Evolutionary conservation across 2,329 filamentous ascomycete genomes (phyloP).

Genomic region (Aspergillus amoenus): DNA sequence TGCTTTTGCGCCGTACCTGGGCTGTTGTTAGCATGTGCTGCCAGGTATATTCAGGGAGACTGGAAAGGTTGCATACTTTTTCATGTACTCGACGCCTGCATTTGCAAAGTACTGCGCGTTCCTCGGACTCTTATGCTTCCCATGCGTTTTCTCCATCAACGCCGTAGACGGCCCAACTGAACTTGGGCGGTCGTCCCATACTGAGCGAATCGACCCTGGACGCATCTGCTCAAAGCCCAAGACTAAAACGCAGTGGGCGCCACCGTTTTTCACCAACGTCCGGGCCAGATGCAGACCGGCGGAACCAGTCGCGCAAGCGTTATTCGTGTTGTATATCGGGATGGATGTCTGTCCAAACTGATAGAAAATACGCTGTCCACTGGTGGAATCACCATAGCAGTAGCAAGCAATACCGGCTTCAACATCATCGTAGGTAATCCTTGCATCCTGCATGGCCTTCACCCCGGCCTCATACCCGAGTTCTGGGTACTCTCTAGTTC

Average conservation of each 20-base stretch:
- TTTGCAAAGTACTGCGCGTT: conserved; percentile 96
- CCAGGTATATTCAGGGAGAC: neutral
- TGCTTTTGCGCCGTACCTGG: conserved; percentile 73
- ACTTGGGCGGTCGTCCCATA: conserved; percentile 82
- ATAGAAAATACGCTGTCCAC: conserved; percentile 95
- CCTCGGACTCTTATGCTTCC: conserved; percentile 76
- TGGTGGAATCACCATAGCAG: conserved; percentile 94
- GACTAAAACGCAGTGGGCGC: conserved; percentile 83
- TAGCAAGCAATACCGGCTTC: conserved; percentile 94
- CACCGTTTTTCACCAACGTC: conserved; percentile 75
- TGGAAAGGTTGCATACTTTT: conserved; percentile 61
- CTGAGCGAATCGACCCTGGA: conserved; percentile 76
- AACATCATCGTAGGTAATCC: conserved; percentile 95
- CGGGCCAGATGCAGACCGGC: conserved; percentile 84
- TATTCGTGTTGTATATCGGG: conserved; percentile 97
- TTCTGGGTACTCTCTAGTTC: conserved; percentile 92
- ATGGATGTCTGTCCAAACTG: conserved; percentile 98
- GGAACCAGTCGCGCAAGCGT: conserved; percentile 93
- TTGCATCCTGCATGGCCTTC: conserved; percentile 72
- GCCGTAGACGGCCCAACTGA: conserved; percentile 69
- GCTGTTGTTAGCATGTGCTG: neutral
- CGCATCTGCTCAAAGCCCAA: conserved; percentile 99
- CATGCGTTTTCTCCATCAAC: conserved; percentile 82
- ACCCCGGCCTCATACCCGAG: conserved; percentile 89
- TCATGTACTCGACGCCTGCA: conserved; percentile 89